Base-by-base conservation (phyloP, 1,139 yeast species). In the Wickerhamiella pararugosa region DNA sequence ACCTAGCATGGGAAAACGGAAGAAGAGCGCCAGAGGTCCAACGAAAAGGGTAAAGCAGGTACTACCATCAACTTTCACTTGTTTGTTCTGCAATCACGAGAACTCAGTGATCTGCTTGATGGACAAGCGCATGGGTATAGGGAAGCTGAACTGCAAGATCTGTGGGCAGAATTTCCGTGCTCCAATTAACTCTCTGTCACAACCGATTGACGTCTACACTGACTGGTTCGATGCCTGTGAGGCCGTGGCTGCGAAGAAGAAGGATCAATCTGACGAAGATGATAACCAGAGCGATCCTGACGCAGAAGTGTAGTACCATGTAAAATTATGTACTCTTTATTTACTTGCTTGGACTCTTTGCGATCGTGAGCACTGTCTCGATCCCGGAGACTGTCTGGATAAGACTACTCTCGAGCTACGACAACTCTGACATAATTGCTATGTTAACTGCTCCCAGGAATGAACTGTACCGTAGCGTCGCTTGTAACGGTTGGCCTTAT, bases 151-250 rank as follows among this genome's bases (percentile, higher is more conserved):
- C 48, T 90, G 98, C 61, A 90, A 90, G 59, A 81, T 87, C 28
- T 90, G 98, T 59, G 97, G 97, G 1, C 97, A 90, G 58, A 74
- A 76, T 39, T 92, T 90, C 66, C 97, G 87, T 59, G 76, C 94
- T 3, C 75, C 90, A 39, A 84, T 87, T 52, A 84, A 84, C 59
- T 66, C 68, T 9, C 66, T 80, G 44, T 75, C 86, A 1, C 87
- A 79, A 47, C 95, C 98, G 0, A 87, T 90, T 34, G 98, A 90
- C 60, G 83, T 90, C 25, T 90, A 90, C 59, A 81, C 94, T 41
- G 98, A 87, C 58, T 90, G 98, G 98, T 86, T 86, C 45, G 98
- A 90, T 65, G 98, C 97, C 1, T 90, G 95, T 58, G 98, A 90
- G 56, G 95, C 92, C 42, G 92, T 90, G 47, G 93, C 92, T 35